These are phyloP conservation scores for Flaveria robusta DNA, from an alignment of 129 eudicot genomes.

Conservation along the genomic window DNA sequence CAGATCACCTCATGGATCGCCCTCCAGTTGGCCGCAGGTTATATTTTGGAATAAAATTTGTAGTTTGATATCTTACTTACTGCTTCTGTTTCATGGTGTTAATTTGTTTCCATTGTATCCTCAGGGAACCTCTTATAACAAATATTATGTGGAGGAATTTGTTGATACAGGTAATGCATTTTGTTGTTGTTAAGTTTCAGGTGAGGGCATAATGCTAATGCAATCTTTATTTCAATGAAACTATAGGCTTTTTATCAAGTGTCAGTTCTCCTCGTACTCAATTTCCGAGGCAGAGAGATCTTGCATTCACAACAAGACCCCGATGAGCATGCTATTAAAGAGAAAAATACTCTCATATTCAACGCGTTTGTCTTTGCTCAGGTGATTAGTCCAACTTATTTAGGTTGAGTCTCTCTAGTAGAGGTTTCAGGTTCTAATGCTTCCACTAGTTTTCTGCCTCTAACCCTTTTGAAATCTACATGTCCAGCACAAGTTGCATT, in stretches of 20 bases:
- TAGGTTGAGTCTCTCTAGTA: too few relatives aligned
- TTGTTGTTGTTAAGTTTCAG: background rate
- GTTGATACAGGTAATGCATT: slow-evolving; percentile 42
- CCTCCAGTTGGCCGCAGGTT: slow-evolving; percentile 95
- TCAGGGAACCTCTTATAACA: slow-evolving; percentile 64
- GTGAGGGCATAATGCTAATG: background rate
- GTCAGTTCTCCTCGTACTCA: slow-evolving; percentile 67
- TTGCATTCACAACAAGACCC: slow-evolving; percentile 47
- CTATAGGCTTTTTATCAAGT: slow-evolving; percentile 82
- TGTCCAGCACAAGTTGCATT: background rate
- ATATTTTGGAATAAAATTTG: slow-evolving; percentile 1
- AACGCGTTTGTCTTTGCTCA: slow-evolving; percentile 90
- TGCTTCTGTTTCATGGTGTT: background rate
- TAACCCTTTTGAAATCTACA: too few relatives aligned
- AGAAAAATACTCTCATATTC: slow-evolving; percentile 81
- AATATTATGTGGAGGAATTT: slow-evolving; percentile 68
- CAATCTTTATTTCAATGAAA: slow-evolving; percentile 2
- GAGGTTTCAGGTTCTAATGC: too few relatives aligned
- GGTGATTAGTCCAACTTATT: slow-evolving; percentile 40
- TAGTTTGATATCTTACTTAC: background rate
- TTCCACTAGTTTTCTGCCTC: too few relatives aligned
- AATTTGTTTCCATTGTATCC: slow-evolving; percentile 4
- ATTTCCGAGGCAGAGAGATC: slow-evolving; percentile 63
- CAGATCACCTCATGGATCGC: slow-evolving; percentile 84
- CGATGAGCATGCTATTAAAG: slow-evolving; percentile 54